Base-by-base conservation (phyloP, 306 rosid species). In the Quercus glauca region DNA sequence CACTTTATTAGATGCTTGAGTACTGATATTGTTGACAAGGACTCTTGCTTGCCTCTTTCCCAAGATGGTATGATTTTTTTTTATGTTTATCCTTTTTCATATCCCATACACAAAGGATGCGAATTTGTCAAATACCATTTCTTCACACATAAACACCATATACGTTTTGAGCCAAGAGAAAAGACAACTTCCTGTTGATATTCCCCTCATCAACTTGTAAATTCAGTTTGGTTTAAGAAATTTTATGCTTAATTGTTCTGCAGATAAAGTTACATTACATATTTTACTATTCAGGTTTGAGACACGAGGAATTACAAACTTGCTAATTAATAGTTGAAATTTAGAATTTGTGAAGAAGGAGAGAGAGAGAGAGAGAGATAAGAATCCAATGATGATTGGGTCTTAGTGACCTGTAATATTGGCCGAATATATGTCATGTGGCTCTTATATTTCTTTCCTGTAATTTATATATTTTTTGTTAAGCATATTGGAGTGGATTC, bases 111-210 rank as follows among this genome's bases (percentile, higher is more conserved):
- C 49, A 21, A 55, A 53, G 53, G 35, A 31, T 55, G 73, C 73
- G 67, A 82, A 57, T 82, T 71, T 82, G 17, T 35, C 43, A 41
- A 35, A 52, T 14, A 29, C 45, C 58, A 20, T 72, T 80, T 33
- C 68, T 72, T 80, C 75, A 64, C 33, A 78, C 29, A 74, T 57
- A 57, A 18, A 73, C 55, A 28, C 20, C 51, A 31, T 71, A 31
- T 71, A 56, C 49, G 12, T 45, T 68, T 55, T 68, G 49, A 35
- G 53, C 72, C 5, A 14, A 67, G 26, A 63, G 61, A 26, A 25
- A 23, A 57, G 26, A 55, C 52, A 73, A 75, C 55, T 69, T 56
- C 11, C 37, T 78, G 21, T 74, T 71, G 49, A 12, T 29, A 74
- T 78, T 58, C 19, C 49, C 21, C n/a, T 43, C 58, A 5, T 28